Conservation (phyloP, 2,329 filamentous ascomycete species). For the Massarina eburnea region DNA sequence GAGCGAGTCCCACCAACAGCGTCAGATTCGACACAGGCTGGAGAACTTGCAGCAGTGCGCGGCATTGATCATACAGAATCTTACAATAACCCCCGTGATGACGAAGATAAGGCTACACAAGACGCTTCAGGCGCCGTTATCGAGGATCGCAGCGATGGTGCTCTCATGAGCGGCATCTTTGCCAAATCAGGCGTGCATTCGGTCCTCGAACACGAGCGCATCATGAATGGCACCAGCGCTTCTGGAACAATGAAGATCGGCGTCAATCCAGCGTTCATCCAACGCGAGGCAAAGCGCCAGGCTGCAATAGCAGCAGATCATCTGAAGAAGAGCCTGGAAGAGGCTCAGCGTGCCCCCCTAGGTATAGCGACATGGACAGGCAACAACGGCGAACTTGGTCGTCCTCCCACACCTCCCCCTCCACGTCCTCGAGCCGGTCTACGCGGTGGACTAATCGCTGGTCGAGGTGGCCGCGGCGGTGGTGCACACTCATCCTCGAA, state of each 20-base stretch:
- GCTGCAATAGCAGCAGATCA: conserved; percentile 77
- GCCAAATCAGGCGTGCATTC: conserved; percentile 82
- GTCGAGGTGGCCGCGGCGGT: conserved; percentile 29
- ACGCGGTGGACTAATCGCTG: conserved; percentile 44
- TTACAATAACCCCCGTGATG: conserved; percentile 37
- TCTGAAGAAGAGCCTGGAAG: conserved; percentile 71
- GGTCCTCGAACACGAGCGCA: conserved; percentile 90
- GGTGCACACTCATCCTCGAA: conserved; percentile 42
- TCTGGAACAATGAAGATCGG: conserved; percentile 65
- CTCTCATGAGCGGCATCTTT: conserved; percentile 87
- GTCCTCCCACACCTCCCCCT: conserved; percentile 1
- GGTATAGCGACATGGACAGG: conserved; percentile 96
- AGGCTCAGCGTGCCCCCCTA: conserved; percentile 71
- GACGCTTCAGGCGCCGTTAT: conserved; percentile 17
- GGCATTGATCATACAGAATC: conserved; percentile 50
- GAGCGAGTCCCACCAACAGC: conserved; percentile 11
- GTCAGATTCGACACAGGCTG: conserved; percentile 23
- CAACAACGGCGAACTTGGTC: conserved; percentile 73
- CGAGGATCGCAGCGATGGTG: conserved; percentile 50
- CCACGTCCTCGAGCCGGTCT: conserved; percentile 38
- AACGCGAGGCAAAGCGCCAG: conserved; percentile 77
- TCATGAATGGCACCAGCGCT: conserved; percentile 56
- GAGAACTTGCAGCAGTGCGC: conserved; percentile 39
- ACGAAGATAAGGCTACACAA: conserved; percentile 15
- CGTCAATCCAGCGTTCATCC: conserved; percentile 76